Conservation (phyloP, 257 asterid genomes). For the Solanum etuberosum region DNA sequence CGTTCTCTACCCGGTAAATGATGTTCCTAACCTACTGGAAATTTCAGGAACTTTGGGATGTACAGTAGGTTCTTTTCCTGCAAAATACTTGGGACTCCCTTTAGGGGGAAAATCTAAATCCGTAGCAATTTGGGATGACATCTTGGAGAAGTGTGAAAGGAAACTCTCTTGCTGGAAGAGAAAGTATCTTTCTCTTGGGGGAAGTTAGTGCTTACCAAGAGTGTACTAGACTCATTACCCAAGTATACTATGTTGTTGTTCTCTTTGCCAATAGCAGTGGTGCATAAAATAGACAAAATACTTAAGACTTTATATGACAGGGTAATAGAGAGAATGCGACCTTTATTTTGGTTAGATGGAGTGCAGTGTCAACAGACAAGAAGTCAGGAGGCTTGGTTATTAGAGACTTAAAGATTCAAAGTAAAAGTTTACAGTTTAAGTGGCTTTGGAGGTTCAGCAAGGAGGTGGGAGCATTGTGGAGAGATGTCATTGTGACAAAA, state of each 20-base stretch:
- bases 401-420: not conserved
- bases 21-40: not conserved
- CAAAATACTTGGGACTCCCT: not conserved
- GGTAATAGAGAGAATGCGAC: not conserved
- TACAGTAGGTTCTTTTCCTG: not conserved
- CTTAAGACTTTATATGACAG: not conserved
- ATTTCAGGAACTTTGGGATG: not conserved
- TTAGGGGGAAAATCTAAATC: not conserved
- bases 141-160: not conserved
- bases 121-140: not conserved
- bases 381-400: not conserved
- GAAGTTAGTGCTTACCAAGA: not conserved
- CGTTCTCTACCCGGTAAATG: not conserved
- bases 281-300: not conserved
- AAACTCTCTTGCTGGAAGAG: not conserved
- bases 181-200: not conserved
- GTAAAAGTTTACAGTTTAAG: not conserved
- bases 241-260: not conserved
- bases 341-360: not conserved
- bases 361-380: not conserved
- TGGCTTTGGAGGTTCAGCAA: not conserved
- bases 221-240: no score
- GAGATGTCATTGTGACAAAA: not conserved
- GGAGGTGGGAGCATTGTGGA: not conserved
- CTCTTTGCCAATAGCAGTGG: not conserved